Conservation (phyloP, 768 basidiomycete species). For the Phaffia australis region DNA sequence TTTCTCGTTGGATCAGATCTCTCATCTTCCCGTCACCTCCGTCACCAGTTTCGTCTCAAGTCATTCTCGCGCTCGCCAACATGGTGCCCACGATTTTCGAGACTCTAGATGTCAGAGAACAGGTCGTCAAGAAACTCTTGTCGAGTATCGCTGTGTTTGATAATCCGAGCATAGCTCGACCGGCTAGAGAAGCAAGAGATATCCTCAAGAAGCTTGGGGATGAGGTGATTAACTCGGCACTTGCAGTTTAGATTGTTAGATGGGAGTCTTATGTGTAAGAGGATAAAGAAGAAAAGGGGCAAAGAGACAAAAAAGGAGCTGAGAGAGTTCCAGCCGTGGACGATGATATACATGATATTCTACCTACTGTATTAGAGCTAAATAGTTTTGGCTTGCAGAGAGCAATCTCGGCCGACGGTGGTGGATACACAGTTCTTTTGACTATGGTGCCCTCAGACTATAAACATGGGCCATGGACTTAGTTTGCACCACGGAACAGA, state of each 20-base stretch:
- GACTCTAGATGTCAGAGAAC: conserved; percentile 50
- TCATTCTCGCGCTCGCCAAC: conserved; percentile 37
- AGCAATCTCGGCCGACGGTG: too few species aligned
- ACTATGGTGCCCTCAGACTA: too few species aligned
- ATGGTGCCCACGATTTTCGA: conserved; percentile 52
- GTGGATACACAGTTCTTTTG: too few species aligned
- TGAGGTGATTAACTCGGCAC: conserved; percentile 32
- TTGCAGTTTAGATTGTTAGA: conserved; percentile 20
- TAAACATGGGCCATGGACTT: too few species aligned
- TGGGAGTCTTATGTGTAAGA: too few species aligned
- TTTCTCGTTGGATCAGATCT: conserved; percentile 34
- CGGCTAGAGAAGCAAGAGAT: conserved; percentile 73
- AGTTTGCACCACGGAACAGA: too few species aligned
- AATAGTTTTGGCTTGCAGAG: too few species aligned
- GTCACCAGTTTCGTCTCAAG: conserved; percentile 49
- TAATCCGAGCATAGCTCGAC: conserved; percentile 59
- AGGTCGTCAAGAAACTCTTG: conserved; percentile 60
- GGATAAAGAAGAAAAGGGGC: too few species aligned
- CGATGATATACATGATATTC: too few species aligned
- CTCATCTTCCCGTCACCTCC: conserved; percentile 29
- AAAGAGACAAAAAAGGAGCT: too few species aligned
- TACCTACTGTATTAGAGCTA: too few species aligned
- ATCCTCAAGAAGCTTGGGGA: conserved; percentile 43
- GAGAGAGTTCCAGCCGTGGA: too few species aligned
- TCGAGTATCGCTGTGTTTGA: conserved; percentile 56